Base-by-base conservation (phyloP, 306 rosid species). In the Comarum palustre region DNA sequence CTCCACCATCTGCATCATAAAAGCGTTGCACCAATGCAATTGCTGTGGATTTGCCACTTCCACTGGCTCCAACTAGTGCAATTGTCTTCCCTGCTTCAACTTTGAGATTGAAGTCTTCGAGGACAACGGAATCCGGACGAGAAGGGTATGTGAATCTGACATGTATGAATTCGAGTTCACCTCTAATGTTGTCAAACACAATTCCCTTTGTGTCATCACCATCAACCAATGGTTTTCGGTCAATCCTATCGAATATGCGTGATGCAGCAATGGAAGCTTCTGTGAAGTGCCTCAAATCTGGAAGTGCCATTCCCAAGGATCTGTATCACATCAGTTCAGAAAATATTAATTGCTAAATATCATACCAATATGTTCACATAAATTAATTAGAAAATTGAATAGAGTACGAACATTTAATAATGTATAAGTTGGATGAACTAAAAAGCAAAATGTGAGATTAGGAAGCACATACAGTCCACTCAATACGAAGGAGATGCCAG, bases 51-150 rank as follows among this genome's bases (percentile, higher is more conserved):
- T 94, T 94, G 0, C 99, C 99, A 60, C 96, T 91, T 15, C 99
- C 99, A 62, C 99, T 94, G 2, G 96, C 90, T 38, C 99, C 99
- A 41, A 94, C 97, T 36, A 94, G 87, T 2, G 99, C 99, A 50
- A 94, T 85, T 1, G 95, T 91, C 65, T 84, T 87, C 12, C 99
- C 99, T 20, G 99, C 92, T 52, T 87, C 96, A 19, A 91, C 83
- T 68, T 75, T 72, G 19, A 94, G 97, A 69, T 72, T 86, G 82
- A 94, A 94, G 78, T 91, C 88, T 60, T 74, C 73, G 3, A 94
- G 95, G 3, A 94, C 89, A 39, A 75, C 17, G 2, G 79, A 27
- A 52, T 94, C 95, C 7, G 91, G 95, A 22, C 99, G 87, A 14
- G 96, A 91, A 13, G 97, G 96, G 84, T 91, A 94, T 61, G 92